These are phyloP conservation scores for Fusarium torulosum DNA, from an alignment of 2,329 filamentous ascomycete species.

Conservation along the genomic window DNA sequence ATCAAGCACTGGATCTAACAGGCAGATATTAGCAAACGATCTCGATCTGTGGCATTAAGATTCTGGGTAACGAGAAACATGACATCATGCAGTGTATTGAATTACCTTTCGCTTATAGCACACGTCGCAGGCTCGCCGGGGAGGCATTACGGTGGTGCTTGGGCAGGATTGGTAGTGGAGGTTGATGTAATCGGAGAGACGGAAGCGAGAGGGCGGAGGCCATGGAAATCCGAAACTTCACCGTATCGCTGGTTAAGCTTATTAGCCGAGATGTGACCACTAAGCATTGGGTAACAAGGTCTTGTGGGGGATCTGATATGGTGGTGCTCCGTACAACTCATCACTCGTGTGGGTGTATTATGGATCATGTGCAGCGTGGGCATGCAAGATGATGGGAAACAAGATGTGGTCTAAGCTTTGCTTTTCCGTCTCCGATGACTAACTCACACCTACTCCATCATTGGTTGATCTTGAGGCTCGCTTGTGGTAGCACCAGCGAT, in stretches of 20 bases:
- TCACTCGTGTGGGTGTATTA: not conserved
- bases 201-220: constrained; percentile 24
- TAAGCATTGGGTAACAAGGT: no score
- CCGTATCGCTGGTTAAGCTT: not conserved
- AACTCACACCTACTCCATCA: rapidly evolving
- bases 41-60: not conserved
- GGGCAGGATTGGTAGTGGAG: not conserved
- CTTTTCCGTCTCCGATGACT: constrained; percentile 19
- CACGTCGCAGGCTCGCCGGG: constrained; percentile 36
- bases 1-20: constrained; percentile 43
- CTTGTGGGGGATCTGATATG: not conserved
- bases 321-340: not conserved
- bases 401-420: constrained; percentile 14
- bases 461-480: not conserved
- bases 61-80: not conserved
- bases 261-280: not conserved
- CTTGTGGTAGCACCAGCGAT: not conserved
- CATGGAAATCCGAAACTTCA: not conserved
- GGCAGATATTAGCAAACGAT: not conserved
- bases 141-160: constrained; percentile 29
- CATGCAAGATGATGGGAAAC: constrained; percentile 7
- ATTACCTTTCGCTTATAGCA: constrained; percentile 43
- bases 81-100: not conserved
- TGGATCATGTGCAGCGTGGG: not conserved
- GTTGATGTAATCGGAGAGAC: constrained; percentile 39